These are phyloP conservation scores for Beauveria caledonica DNA, from an alignment of 2,329 filamentous ascomycete genomes.

Conservation along the genomic window DNA sequence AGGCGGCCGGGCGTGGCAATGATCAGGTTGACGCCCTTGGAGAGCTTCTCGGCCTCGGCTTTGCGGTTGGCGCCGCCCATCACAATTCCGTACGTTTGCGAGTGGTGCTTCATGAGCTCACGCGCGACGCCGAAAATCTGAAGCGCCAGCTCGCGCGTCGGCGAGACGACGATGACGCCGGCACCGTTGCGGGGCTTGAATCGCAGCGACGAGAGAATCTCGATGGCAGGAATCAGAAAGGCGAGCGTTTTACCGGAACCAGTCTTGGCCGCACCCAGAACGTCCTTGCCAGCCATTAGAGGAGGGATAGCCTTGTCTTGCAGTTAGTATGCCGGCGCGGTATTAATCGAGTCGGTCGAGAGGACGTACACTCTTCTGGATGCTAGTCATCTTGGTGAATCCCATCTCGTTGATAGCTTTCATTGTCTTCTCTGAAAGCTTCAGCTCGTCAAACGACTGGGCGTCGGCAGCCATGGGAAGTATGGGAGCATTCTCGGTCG, in stretches of 20 bases:
- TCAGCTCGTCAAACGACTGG: conserved; percentile 70
- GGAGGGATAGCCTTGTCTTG: conserved; percentile 64
- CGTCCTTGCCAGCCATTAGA: conserved; percentile 79
- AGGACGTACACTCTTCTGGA: conserved; percentile 56
- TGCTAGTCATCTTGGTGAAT: conserved; percentile 92
- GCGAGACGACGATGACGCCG: conserved; percentile 86
- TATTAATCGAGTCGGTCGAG: background rate
- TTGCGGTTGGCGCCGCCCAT: conserved; percentile 89
- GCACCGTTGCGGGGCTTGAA: conserved; percentile 95
- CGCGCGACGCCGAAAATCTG: conserved; percentile 94
- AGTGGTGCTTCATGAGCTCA: conserved; percentile 87
- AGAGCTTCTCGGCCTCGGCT: conserved; percentile 88
- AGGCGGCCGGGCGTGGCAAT: conserved; percentile 90
- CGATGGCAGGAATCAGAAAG: conserved; percentile 88
- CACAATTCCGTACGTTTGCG: conserved; percentile 89
- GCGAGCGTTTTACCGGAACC: conserved; percentile 92
- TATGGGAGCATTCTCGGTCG: conserved; percentile 34
- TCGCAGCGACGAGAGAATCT: conserved; percentile 80
- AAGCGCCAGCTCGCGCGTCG: conserved; percentile 85
- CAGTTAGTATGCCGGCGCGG: background rate
- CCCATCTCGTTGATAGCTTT: conserved; percentile 85
- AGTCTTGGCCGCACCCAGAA: conserved; percentile 92
- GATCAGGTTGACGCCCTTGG: conserved; percentile 87
- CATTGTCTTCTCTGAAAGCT: conserved; percentile 81
- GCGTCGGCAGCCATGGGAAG: conserved; percentile 53